Conservation (phyloP, 345 rosid genomes). For the Iberis pinnata region DNA sequence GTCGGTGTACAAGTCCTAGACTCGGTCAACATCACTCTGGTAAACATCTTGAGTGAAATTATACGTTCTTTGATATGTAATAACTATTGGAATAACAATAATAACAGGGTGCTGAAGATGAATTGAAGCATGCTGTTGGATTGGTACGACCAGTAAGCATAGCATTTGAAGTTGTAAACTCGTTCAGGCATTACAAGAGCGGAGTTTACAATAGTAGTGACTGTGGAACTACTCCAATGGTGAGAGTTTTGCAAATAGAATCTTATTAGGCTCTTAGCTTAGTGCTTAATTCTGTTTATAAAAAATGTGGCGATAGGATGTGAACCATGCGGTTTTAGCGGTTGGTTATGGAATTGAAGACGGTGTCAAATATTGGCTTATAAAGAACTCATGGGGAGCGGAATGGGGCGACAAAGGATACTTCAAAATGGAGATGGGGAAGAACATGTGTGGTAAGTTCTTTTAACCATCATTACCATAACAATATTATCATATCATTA, state of each 20-base stretch:
- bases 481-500: background rate
- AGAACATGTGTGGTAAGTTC: constrained; percentile 93
- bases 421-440: constrained; percentile 94
- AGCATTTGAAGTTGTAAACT: constrained; percentile 67
- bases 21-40: constrained; percentile 87
- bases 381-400: constrained; percentile 90
- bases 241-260: constrained; percentile 26
- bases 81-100: constrained; percentile 6
- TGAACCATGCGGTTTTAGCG: constrained; percentile 95
- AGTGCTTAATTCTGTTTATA: background rate
- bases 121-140: constrained; percentile 88
- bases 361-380: constrained; percentile 78
- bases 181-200: constrained; percentile 58
- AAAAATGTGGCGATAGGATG: constrained; percentile 48
- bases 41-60: constrained; percentile 27
- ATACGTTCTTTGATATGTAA: constrained; percentile 3
- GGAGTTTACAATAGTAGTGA: constrained; percentile 69
- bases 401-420: constrained; percentile 77
- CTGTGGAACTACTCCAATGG: constrained; percentile 74
- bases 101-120: constrained; percentile 83
- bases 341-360: constrained; percentile 88
- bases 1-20: constrained; percentile 58
- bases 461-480: constrained; percentile 4
- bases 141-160: constrained; percentile 80
- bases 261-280: background rate